phyloP scores from a whole-genome alignment of 1,284 basidiomycete genomes.

The Rhodotorula sp. region DNA sequence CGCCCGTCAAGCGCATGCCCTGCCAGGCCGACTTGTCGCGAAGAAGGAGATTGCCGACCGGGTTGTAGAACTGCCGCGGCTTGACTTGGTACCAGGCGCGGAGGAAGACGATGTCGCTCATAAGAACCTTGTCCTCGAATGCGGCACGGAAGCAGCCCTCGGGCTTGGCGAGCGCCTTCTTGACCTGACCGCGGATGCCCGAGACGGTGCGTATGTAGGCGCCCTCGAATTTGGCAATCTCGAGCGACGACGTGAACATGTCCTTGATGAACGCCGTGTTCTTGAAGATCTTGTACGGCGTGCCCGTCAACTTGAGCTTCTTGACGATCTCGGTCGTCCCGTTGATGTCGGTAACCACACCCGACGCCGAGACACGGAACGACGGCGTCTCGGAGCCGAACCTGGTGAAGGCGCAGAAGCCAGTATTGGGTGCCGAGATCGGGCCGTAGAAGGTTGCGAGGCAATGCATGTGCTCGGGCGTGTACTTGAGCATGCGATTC shows the following conservation, averaged over 20 bases:
- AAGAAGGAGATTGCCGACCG: constrained; percentile 85
- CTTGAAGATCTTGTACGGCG: constrained; percentile 96
- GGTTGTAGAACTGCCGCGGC: constrained; percentile 94
- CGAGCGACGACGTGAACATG: constrained; percentile 90
- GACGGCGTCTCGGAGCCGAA: constrained; percentile 64
- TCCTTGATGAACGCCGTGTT: constrained; percentile 98
- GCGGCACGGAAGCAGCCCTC: constrained; percentile 94
- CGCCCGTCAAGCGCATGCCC: constrained; percentile 94
- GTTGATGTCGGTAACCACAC: constrained; percentile 91
- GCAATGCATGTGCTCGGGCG: constrained; percentile 99
- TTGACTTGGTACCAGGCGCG: constrained; percentile 96
- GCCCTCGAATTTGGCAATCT: constrained; percentile 98
- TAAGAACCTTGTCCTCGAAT: constrained; percentile 96
- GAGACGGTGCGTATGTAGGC: constrained; percentile 93
- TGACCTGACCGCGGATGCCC: constrained; percentile 93
- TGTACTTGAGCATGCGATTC: constrained; percentile 99
- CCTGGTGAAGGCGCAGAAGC: constrained; percentile 95
- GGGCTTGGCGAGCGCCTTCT: constrained; percentile 89
- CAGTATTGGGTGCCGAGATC: constrained; percentile 86
- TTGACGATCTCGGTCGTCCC: constrained; percentile 92
- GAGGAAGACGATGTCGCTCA: constrained; percentile 94
- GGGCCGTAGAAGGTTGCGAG: constrained; percentile 96
- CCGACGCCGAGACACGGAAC: constrained; percentile 90
- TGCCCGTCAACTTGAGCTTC: constrained; percentile 94
- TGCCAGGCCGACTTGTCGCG: constrained; percentile 73